Evolutionary conservation across 768 basidiomycete genomes (phyloP).

Genomic region (Xerocomellus intermedius): DNA sequence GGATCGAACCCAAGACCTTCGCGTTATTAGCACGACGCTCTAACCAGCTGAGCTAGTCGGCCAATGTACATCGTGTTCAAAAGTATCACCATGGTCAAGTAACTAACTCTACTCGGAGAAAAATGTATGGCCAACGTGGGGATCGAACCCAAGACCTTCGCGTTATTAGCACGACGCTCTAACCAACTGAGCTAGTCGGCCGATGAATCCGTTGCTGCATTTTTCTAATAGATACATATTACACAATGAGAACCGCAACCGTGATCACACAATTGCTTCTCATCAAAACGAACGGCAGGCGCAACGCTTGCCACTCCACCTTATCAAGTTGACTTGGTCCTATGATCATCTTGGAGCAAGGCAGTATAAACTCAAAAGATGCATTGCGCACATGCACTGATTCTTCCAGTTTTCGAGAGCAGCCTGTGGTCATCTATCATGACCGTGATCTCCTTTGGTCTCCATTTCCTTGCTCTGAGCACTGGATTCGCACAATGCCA

Average conservation of each 20-base stretch:
- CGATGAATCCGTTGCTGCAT: not conserved
- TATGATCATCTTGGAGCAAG: not conserved
- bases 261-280: too few relatives aligned
- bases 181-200: slow-evolving; percentile 36
- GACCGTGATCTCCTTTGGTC: not conserved
- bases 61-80: too few relatives aligned
- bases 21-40: slow-evolving; percentile 37
- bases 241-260: too few relatives aligned
- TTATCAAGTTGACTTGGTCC: not conserved
- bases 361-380: not conserved
- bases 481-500: slow-evolving; percentile 30
- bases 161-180: slow-evolving; percentile 37
- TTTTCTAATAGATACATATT: too few relatives aligned
- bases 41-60: slow-evolving; percentile 36
- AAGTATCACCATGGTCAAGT: too few relatives aligned
- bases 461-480: not conserved
- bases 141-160: slow-evolving; percentile 73
- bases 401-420: not conserved
- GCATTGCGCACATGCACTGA: not conserved
- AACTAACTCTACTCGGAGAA: too few relatives aligned
- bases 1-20: slow-evolving; percentile 75
- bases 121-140: slow-evolving; percentile 59
- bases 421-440: not conserved
- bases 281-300: not conserved
- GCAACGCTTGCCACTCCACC: not conserved